A percentile compares a stretch with the other conserved stretches of the same genome.
Evolutionary conservation across 2,329 filamentous ascomycete genomes (phyloP).

Genomic region (Paecilomyces fulvus): DNA sequence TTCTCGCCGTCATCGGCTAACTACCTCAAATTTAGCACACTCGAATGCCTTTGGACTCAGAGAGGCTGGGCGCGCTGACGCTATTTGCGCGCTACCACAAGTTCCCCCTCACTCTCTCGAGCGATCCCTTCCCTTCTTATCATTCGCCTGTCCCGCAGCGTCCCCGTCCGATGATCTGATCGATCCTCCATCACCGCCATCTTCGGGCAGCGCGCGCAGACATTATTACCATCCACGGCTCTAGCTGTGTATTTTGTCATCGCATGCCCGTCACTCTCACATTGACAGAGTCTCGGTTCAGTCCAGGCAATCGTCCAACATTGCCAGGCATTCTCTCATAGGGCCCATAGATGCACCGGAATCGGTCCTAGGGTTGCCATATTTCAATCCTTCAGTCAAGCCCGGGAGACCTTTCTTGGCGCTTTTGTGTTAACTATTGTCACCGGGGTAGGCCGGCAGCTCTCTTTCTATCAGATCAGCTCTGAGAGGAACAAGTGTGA

Average conservation of each 20-base stretch:
- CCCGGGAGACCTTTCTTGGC: not conserved
- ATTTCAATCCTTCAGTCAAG: not conserved
- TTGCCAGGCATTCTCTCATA: not conserved
- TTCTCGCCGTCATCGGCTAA: not conserved
- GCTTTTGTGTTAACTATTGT: not conserved
- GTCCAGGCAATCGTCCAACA: not conserved
- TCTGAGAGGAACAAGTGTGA: not conserved
- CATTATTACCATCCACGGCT: not conserved
- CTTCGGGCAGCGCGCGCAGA: not conserved
- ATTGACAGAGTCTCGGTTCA: not conserved
- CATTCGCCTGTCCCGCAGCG: not conserved
- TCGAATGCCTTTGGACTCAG: not conserved
- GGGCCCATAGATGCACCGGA: not conserved
- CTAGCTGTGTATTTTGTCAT: not conserved
- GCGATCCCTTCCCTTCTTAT: not conserved
- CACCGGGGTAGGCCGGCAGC: not conserved
- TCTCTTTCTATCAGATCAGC: not conserved
- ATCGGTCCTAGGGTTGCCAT: not conserved
- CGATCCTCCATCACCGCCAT: not conserved
- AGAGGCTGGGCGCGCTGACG: not conserved
- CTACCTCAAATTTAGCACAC: not conserved
- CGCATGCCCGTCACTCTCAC: not conserved
- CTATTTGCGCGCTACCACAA: not conserved
- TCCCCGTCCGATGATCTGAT: not conserved
- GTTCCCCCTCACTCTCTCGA: not conserved